These are phyloP conservation scores for Colletotrichum sp. DNA, from an alignment of 2,329 filamentous ascomycete genomes.

Conservation along the genomic window DNA sequence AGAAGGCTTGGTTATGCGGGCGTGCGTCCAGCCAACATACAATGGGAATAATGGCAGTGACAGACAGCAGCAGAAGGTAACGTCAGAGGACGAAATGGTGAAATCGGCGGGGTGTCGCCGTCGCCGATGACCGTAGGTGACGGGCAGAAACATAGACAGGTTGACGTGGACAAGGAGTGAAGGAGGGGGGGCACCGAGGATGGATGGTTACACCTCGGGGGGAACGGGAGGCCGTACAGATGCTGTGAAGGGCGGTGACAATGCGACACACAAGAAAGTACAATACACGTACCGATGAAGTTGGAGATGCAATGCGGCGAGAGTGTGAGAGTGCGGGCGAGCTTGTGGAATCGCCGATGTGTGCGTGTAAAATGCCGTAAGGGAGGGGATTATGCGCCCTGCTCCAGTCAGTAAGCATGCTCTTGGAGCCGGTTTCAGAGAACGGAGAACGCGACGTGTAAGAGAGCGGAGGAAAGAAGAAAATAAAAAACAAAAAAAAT, in stretches of 20 bases:
- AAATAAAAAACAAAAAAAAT: background rate
- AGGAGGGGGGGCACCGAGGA: background rate
- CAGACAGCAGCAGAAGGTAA: background rate
- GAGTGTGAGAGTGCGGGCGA: background rate
- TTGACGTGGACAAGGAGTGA: constrained; percentile 9
- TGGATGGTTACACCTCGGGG: constrained; percentile 13
- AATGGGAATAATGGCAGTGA: background rate
- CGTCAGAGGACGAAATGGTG: background rate
- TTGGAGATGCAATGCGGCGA: background rate
- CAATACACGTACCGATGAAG: constrained; percentile 10
- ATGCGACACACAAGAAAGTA: constrained; percentile 10
- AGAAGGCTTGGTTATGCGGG: constrained; percentile 2
- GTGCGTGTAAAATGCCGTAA: constrained; percentile 3
- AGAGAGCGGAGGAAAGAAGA: background rate
- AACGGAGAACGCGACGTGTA: background rate
- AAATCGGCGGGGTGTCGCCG: background rate
- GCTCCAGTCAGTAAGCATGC: constrained; percentile 13
- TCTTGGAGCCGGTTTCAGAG: constrained; percentile 11
- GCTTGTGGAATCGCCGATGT: constrained; percentile 9
- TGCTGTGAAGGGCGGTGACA: background rate
- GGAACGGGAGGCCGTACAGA: background rate
- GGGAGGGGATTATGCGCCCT: constrained; percentile 9
- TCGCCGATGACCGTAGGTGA: constrained; percentile 2
- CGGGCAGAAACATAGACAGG: constrained; percentile 6
- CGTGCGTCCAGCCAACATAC: background rate